Evolutionary conservation across 306 rosid genomes (phyloP).

Genomic region (Vigna nakashimae): DNA sequence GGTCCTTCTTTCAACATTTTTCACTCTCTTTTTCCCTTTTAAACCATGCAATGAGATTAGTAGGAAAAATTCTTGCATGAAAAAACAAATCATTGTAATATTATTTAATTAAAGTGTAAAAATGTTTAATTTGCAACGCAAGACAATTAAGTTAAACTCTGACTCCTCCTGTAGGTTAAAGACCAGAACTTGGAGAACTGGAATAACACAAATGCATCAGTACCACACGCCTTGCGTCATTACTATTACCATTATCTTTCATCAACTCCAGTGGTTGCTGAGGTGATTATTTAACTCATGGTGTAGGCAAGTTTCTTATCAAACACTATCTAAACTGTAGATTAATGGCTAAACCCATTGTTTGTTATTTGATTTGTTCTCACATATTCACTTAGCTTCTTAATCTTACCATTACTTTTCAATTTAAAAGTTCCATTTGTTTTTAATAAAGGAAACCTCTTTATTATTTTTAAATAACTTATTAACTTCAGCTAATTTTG

Average conservation of each 20-base stretch:
- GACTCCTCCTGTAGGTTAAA: conserved; percentile 64
- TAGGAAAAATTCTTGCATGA: no score
- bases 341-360: neutral
- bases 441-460: neutral
- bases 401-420: neutral
- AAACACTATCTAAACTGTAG: neutral
- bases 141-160: neutral
- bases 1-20: no score
- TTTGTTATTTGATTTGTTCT: neutral
- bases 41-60: no score
- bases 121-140: conserved; percentile 22
- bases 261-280: conserved; percentile 76
- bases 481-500: neutral
- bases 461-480: neutral
- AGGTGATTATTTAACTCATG: conserved; percentile 61
- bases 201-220: conserved; percentile 69
- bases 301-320: neutral
- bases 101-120: neutral
- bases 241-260: conserved; percentile 90
- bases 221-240: conserved; percentile 92
- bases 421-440: neutral
- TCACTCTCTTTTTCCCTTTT: no score
- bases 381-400: neutral
- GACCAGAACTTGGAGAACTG: conserved; percentile 77
- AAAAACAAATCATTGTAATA: no score